A percentile compares a stretch with the other conserved stretches of the same genome.
These are phyloP conservation scores for Ascochyta fabae DNA, from an alignment of 2,329 filamentous ascomycete species.

Conservation along the genomic window DNA sequence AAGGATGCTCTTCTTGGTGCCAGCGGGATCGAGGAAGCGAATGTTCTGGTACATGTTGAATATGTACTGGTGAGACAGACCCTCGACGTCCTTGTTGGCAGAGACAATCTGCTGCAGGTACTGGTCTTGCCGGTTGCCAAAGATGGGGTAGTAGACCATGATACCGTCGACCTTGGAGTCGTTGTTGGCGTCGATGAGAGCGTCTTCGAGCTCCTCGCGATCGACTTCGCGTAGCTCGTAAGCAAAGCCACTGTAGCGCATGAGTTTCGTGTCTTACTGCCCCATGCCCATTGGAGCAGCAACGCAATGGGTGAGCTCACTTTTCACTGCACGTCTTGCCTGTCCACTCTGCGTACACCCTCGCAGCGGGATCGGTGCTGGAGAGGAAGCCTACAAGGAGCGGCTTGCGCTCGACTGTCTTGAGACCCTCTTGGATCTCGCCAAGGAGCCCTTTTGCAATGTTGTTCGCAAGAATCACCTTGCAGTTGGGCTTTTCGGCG, in stretches of 20 bases:
- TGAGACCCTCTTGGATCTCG: conserved; percentile 79
- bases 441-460: conserved; percentile 82
- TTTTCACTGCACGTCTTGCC: conserved; percentile 96
- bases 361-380: conserved; percentile 86
- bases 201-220: conserved; percentile 89
- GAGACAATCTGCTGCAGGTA: conserved; percentile 96
- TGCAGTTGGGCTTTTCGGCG: conserved; percentile 67
- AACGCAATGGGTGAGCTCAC: conserved; percentile 63
- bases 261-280: conserved; percentile 7
- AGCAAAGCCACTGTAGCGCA: conserved; percentile 74
- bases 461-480: conserved; percentile 86
- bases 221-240: conserved; percentile 85
- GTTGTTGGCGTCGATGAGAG: conserved; percentile 82
- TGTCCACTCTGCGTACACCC: conserved; percentile 96
- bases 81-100: conserved; percentile 92
- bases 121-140: conserved; percentile 86
- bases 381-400: conserved; percentile 90
- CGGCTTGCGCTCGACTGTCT: conserved; percentile 74
- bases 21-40: conserved; percentile 84
- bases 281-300: background rate
- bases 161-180: conserved; percentile 82
- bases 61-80: conserved; percentile 89
- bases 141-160: conserved; percentile 98
- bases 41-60: conserved; percentile 99
- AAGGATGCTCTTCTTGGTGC: conserved; percentile 86